Evolutionary conservation across 257 asterid genomes (phyloP).

Genomic region (Capsicum chinense): DNA sequence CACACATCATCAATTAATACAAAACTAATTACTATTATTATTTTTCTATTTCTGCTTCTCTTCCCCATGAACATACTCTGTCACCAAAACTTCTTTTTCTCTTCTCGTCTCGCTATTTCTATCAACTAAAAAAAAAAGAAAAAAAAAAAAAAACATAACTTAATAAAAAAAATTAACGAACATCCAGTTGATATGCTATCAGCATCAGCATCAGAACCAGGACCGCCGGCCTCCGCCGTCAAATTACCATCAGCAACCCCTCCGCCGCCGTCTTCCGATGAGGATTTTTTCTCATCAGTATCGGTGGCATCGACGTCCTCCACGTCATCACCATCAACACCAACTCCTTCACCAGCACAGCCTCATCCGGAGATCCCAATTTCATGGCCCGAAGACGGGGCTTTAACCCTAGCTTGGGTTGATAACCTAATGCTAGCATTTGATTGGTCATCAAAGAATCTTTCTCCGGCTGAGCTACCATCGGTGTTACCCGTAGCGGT

Average conservation of each 20-base stretch:
- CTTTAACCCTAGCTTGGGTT: conserved; percentile 65
- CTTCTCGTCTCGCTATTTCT: background rate
- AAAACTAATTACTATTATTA: background rate
- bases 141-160: too few species aligned
- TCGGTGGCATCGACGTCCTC: conserved; percentile 58
- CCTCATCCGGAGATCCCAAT: conserved; percentile 75
- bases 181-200: conserved; percentile 35
- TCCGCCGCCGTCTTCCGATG: conserved; percentile 62
- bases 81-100: background rate
- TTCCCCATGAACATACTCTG: conserved; percentile 27
- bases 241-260: conserved; percentile 9
- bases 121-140: background rate
- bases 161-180: background rate
- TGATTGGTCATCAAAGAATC: conserved; percentile 74
- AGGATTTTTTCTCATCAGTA: conserved; percentile 68
- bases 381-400: conserved; percentile 73
- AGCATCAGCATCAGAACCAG: conserved; percentile 35
- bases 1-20: background rate
- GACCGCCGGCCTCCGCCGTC: conserved; percentile 30
- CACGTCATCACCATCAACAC: conserved; percentile 36
- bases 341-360: conserved; percentile 43
- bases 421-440: conserved; percentile 67
- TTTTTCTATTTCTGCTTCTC: background rate
- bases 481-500: conserved; percentile 78
- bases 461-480: conserved; percentile 65